These are phyloP conservation scores for Trichoderma koningiopsis DNA, from an alignment of 2,329 filamentous ascomycete genomes.

Conservation along the genomic window DNA sequence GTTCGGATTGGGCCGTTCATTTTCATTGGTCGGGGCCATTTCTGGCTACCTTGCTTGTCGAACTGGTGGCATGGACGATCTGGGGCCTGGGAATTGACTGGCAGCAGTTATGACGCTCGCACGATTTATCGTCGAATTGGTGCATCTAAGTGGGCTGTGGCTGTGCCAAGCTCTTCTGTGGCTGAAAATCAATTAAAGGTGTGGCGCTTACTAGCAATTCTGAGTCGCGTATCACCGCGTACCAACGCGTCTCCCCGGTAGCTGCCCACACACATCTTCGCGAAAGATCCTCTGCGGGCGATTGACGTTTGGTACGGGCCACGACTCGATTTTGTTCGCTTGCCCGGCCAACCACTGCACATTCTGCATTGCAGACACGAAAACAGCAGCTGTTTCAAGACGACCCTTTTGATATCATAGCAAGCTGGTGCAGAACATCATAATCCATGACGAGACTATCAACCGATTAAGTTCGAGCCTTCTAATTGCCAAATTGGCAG, in stretches of 20 bases:
- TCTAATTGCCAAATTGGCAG: constrained; percentile 18
- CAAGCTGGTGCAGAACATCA: neutral
- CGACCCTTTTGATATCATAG: neutral
- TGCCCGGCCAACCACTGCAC: neutral
- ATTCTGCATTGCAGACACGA: neutral
- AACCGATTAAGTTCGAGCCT: constrained; percentile 28
- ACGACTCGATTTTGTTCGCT: constrained; percentile 8
- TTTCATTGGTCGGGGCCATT: constrained; percentile 40
- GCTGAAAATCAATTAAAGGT: constrained; percentile 40
- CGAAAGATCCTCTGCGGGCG: constrained; percentile 8
- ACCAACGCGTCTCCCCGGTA: constrained; percentile 37
- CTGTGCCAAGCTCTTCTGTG: constrained; percentile 23
- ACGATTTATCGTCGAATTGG: constrained; percentile 19
- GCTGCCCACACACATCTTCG: constrained; percentile 16
- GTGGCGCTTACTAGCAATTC: constrained; percentile 30
- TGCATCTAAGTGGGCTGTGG: constrained; percentile 12
- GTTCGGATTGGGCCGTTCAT: constrained; percentile 32
- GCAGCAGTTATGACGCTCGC: constrained; percentile 12
- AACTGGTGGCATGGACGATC: constrained; percentile 20
- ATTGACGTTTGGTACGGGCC: constrained; percentile 1
- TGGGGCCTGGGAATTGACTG: neutral
- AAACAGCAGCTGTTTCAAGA: neutral
- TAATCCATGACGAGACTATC: constrained; percentile 29
- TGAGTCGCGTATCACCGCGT: constrained; percentile 39
- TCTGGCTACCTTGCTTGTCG: constrained; percentile 36